A percentile compares a stretch with the other conserved stretches of the same genome.
phyloP scores from a whole-genome alignment of 2,329 filamentous ascomycete genomes.

The Neopestalotiopsis sp. region DNA sequence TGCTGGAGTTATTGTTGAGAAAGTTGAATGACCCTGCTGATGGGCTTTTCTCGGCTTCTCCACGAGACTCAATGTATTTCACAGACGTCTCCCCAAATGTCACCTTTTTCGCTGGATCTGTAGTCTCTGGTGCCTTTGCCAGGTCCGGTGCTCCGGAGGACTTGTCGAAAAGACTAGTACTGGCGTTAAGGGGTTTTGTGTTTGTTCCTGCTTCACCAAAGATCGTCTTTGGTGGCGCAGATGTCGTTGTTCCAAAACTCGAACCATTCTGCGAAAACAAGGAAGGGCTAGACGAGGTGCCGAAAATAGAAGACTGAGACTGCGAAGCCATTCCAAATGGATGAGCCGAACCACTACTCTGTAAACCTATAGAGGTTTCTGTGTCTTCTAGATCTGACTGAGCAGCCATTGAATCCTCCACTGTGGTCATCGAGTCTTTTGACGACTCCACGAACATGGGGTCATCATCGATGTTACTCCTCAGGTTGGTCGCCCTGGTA shows the following conservation, averaged over 20 bases:
- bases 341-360: background rate
- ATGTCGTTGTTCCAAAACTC: background rate
- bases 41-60: background rate
- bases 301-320: background rate
- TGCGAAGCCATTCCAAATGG: background rate
- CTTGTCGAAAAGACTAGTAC: background rate
- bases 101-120: constrained; percentile 23
- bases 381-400: constrained; percentile 24
- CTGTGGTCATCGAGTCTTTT: constrained; percentile 18
- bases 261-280: background rate
- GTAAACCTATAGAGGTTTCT: constrained; percentile 15
- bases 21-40: constrained; percentile 23
- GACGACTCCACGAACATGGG: constrained; percentile 35
- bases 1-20: constrained; percentile 19
- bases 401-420: constrained; percentile 8
- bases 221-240: background rate
- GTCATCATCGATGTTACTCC: constrained; percentile 23
- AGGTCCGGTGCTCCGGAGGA: background rate
- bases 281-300: constrained; percentile 13
- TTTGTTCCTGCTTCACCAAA: background rate
- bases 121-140: background rate
- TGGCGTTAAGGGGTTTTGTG: background rate
- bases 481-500: constrained; percentile 23
- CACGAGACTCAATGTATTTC: constrained; percentile 6
- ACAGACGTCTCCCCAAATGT: constrained; percentile 23